Base-by-base conservation (phyloP, 257 asterid species). In the Gentiana straminea region DNA sequence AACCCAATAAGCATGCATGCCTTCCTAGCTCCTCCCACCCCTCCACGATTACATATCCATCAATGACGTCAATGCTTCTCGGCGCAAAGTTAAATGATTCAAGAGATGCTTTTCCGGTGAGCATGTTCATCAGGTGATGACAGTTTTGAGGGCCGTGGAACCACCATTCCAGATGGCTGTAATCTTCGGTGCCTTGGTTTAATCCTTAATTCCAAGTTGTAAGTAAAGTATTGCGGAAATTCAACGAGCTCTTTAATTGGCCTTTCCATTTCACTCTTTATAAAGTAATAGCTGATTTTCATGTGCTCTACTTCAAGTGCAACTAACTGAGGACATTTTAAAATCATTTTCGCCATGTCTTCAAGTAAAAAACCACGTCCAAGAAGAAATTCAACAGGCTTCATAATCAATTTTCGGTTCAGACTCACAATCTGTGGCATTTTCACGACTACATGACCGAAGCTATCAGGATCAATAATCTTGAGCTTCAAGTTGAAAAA, bases 341-440 rank as follows among this genome's bases (percentile, higher is more conserved):
- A 79, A 1, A 87, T 73, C 98, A 87, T 91, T 61, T 70, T 84
- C 11, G 94, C 84, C 61, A 85, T 82, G 35, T 91, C 90, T 15
- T 49, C 75, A 0, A 64, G 44, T 4, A 75, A 46, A 51, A 87
- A 61, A 7, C 88, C 93, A 15, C 97, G 81, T 33, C 81, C 97
- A 3, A 78, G 79, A 46, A 87, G 80, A 63, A 91, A 91, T 39
- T 84, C 85, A 3, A 87, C 75, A 1, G 95, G 81, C 61, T 91
- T 87, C 94, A 79, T 81, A 38, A 91, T 84, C 76, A 81, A 84
- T 36, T 81, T 77, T 51, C 84, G 96, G 68, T 84, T 86, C 55
- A 91, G 90, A 59, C 82, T 79, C 5, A 81, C 84, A 57, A 87
- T 81, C 74, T 91, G 96, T 0, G 96, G 93, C 98, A 91, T 84